These are phyloP conservation scores for Solanum ossicruentum DNA, from an alignment of 257 asterid species.

Conservation along the genomic window DNA sequence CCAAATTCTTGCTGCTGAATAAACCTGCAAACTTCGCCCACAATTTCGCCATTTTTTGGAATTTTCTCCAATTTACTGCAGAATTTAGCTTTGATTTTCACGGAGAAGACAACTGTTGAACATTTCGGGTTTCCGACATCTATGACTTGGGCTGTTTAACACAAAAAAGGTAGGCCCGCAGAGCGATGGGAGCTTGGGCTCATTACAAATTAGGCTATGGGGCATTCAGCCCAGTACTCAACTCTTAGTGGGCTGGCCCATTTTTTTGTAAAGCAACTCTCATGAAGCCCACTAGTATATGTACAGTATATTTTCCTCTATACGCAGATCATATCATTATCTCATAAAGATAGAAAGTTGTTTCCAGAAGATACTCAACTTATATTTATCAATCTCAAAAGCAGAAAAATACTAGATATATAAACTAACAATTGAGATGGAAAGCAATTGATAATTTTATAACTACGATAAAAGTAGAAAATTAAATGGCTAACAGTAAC, in stretches of 20 bases:
- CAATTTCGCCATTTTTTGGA: slow-evolving; percentile 43
- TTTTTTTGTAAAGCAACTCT: no score
- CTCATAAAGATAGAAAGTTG: no score
- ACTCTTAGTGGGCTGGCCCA: background rate
- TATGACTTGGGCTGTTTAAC: background rate
- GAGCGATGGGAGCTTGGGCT: background rate
- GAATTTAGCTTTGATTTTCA: background rate
- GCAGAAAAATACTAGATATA: no score
- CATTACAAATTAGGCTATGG: background rate
- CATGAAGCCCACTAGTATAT: no score
- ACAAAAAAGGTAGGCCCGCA: background rate
- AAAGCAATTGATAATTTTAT: no score
- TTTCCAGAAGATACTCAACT: no score
- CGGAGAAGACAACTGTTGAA: background rate
- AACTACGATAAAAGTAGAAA: no score
- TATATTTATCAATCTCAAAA: no score
- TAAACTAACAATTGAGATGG: no score
- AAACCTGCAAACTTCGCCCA: slow-evolving; percentile 61
- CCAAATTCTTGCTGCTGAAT: slow-evolving; percentile 36
- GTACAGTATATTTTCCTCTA: no score
- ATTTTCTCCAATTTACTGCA: background rate
- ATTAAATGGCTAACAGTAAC: no score
- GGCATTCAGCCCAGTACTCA: background rate
- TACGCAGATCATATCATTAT: no score
- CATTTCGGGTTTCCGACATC: background rate